Evolutionary conservation across 768 basidiomycete species (phyloP).

Genomic region (Tylopilus plumbeoviolaceoides): DNA sequence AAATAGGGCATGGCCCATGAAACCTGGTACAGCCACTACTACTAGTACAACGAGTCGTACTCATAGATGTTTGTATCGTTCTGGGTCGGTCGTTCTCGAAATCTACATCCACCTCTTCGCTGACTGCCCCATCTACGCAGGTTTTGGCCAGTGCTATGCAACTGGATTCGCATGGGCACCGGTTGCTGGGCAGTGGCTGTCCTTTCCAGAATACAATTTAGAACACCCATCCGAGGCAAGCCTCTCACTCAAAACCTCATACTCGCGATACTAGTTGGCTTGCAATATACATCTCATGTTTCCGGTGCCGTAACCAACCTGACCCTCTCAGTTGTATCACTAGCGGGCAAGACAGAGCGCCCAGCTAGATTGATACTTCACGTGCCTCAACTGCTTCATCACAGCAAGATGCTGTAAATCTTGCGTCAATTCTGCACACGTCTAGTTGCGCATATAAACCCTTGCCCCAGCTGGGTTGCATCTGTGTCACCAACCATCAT

Average conservation of each 20-base stretch:
- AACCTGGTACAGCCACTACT: not conserved
- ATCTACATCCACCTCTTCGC: not conserved
- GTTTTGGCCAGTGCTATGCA: constrained; percentile 7
- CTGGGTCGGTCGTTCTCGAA: not conserved
- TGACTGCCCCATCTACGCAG: not conserved
- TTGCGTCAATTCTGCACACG: not conserved
- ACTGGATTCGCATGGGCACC: not conserved
- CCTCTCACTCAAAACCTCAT: constrained; percentile 14
- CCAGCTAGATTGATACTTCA: not conserved
- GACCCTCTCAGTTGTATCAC: not conserved
- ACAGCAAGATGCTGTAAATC: constrained; percentile 28
- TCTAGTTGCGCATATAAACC: constrained; percentile 11
- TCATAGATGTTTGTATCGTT: not conserved
- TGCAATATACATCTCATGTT: not conserved
- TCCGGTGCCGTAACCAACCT: constrained; percentile 2
- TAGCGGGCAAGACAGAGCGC: not conserved
- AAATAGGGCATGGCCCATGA: no score
- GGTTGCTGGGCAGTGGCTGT: constrained; percentile 12
- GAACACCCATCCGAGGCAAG: constrained; percentile 3
- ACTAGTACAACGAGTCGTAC: not conserved
- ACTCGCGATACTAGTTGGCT: constrained; percentile 19
- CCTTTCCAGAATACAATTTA: constrained; percentile 14
- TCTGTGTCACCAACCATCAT: constrained; percentile 11
- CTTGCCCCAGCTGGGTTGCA: not conserved
- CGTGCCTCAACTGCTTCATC: not conserved